phyloP scores from a whole-genome alignment of 2,329 filamentous ascomycete species.

The Neospermospora avenae region DNA sequence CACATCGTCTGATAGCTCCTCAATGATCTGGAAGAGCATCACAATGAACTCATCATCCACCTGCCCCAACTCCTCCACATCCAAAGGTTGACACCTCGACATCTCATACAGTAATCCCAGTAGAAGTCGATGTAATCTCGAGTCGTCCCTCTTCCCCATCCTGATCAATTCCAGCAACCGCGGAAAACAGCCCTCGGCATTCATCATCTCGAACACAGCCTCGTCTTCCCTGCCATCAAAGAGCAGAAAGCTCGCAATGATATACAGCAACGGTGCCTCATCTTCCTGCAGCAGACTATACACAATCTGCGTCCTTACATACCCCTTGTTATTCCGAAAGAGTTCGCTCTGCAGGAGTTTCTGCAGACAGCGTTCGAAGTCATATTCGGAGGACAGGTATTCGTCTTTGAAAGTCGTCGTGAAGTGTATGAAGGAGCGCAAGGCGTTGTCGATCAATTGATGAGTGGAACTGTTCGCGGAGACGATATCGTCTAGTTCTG shows the following conservation, averaged over 20 bases:
- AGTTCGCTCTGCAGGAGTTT: constrained; percentile 72
- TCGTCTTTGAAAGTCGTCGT: constrained; percentile 73
- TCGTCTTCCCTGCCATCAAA: constrained; percentile 82
- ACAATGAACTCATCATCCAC: constrained; percentile 79
- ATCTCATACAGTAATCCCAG: constrained; percentile 94
- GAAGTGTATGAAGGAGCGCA: constrained; percentile 80
- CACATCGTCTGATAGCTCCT: constrained; percentile 79
- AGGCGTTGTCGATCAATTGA: constrained; percentile 74
- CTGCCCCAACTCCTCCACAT: constrained; percentile 69
- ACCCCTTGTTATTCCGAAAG: constrained; percentile 72
- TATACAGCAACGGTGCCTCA: constrained; percentile 72
- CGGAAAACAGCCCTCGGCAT: constrained; percentile 77
- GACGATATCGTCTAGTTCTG: constrained; percentile 67
- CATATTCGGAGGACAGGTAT: constrained; percentile 72
- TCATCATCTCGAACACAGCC: constrained; percentile 79
- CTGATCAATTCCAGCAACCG: constrained; percentile 78
- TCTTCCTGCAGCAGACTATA: constrained; percentile 91
- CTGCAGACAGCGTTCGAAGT: constrained; percentile 76
- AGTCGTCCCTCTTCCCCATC: constrained; percentile 60
- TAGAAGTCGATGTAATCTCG: constrained; percentile 72
- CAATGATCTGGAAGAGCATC: constrained; percentile 83
- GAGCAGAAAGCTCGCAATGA: constrained; percentile 79
- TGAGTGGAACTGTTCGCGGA: constrained; percentile 55
- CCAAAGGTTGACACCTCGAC: constrained; percentile 83
- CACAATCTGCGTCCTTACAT: constrained; percentile 89